These are phyloP conservation scores for Sugiyamaella mastotermitis DNA, from an alignment of 805 yeast species.

Conservation along the genomic window DNA sequence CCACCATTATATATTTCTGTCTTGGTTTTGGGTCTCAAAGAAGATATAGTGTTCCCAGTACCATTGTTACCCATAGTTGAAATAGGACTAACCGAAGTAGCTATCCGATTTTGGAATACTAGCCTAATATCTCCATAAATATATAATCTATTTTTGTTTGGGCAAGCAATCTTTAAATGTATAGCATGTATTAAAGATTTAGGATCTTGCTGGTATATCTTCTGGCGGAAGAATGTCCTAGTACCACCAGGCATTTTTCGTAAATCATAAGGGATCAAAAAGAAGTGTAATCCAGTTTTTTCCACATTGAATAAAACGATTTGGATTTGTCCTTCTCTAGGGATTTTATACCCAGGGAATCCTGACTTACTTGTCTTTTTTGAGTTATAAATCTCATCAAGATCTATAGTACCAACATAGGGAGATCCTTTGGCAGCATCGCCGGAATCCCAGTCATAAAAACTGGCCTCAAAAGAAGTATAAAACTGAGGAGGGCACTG, in stretches of 20 bases:
- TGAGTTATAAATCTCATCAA: slow-evolving; percentile 10
- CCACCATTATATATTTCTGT: no score
- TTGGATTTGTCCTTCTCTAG: slow-evolving; percentile 30
- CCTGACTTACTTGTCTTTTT: no score
- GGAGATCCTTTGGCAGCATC: slow-evolving; percentile 20
- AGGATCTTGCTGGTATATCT: slow-evolving; percentile 15
- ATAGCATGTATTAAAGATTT: slow-evolving; percentile 25
- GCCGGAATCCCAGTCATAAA: slow-evolving; percentile 22
- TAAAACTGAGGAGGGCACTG: slow-evolving; percentile 24
- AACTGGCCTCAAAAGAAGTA: slow-evolving; percentile 27
- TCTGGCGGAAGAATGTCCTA: slow-evolving; percentile 30
- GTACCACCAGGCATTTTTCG: slow-evolving; percentile 25
- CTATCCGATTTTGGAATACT: slow-evolving; percentile 28
- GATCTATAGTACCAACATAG: slow-evolving; percentile 24
- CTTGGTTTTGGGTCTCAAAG: no score
- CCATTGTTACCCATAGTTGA: no score
- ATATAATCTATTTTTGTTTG: slow-evolving; percentile 21
- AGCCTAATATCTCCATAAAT: slow-evolving; percentile 25
- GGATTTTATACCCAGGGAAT: slow-evolving; percentile 28
- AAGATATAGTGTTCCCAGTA: no score
- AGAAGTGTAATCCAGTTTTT: slow-evolving; percentile 28
- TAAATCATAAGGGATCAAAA: slow-evolving; percentile 30
- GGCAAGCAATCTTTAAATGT: slow-evolving; percentile 27
- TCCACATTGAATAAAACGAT: slow-evolving; percentile 29
- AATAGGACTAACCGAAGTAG: no score